Base-by-base conservation (phyloP, 1,284 basidiomycete species). In the Cutaneotrichosporon dermatis region DNA sequence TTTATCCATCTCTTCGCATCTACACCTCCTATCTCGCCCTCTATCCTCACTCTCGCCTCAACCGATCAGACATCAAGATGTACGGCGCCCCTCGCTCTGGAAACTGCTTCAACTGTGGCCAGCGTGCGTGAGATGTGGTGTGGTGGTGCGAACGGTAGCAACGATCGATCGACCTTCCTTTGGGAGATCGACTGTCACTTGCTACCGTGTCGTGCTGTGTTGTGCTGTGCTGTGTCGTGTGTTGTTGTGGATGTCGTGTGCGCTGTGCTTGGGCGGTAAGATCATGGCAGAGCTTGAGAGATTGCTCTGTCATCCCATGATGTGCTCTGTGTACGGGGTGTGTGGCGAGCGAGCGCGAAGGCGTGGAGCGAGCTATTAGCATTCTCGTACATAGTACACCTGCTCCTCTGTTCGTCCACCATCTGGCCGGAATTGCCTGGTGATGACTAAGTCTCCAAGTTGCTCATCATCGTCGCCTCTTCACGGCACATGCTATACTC, bases 101-200 rank as follows among this genome's bases (percentile, higher is more conserved):
- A 60, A 74, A 73, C 66, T 77, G 75, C 67, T 77, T 77, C 72
- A 77, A 77, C 71, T 77, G 75, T 68, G 75, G 75, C 64, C 66
- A 67, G 61, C 71, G 75, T 76, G 69, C 62, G 74, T 74, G 60
- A 55, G 56, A 60, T 58, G 52, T 58, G 53, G 51, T 62, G 74
- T 73, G 55, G 59, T 55, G 54, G 58, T 73, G 55, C 34, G 46
- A 49, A 13, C 33, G 46, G 46, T 49, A 49, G 46, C 33, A 49
- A 33, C 25, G 25, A 25, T 25, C 25, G 25, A 25, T 25, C 25
- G 25, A 58, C 51, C 25, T 35, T 54, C 34, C n/a, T 15, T 35
- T 4, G 6, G n/a, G 3, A 33, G 33, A 49, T 34, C 33, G 34
- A 25, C n/a, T 34, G 16, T 54, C 41, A 15, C 46, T 12, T 36